phyloP scores from a whole-genome alignment of 192 early-diverging fungal species.

The Backusella mclennaniae region DNA sequence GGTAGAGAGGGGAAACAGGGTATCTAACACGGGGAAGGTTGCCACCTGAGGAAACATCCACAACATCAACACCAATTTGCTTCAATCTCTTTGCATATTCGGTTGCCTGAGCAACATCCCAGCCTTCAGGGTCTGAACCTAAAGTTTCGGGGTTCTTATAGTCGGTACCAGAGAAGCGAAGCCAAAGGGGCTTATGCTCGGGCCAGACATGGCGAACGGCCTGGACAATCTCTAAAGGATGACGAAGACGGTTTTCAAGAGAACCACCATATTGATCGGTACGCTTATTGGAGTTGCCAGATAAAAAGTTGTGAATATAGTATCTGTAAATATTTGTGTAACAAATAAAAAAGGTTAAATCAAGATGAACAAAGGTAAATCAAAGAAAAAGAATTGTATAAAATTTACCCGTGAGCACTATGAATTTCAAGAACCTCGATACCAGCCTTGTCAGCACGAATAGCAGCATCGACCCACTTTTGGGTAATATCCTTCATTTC shows the following conservation, averaged over 20 bases:
- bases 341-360: slow-evolving; percentile 58
- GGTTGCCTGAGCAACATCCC: slow-evolving; percentile 75
- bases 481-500: slow-evolving; percentile 66
- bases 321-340: slow-evolving; percentile 77
- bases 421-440: slow-evolving; percentile 37
- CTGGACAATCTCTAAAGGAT: slow-evolving; percentile 66
- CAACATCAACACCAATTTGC: slow-evolving; percentile 74
- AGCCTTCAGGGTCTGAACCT: slow-evolving; percentile 50
- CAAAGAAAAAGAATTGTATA: slow-evolving; percentile 28
- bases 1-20: slow-evolving; percentile 45
- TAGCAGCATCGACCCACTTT: slow-evolving; percentile 67
- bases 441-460: slow-evolving; percentile 74
- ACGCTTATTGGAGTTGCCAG: slow-evolving; percentile 80
- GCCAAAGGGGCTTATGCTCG: slow-evolving; percentile 76
- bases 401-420: slow-evolving; percentile 70
- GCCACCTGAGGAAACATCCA: slow-evolving; percentile 82
- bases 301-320: slow-evolving; percentile 80
- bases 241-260: slow-evolving; percentile 83
- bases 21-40: slow-evolving; percentile 30
- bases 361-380: slow-evolving; percentile 9
- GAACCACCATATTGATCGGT: slow-evolving; percentile 92
- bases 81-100: slow-evolving; percentile 58
- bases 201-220: slow-evolving; percentile 73
- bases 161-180: slow-evolving; percentile 82
- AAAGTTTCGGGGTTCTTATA: slow-evolving; percentile 50